Evolutionary conservation across 345 rosid genomes (phyloP).

Genomic region (Hibiscus trionum): DNA sequence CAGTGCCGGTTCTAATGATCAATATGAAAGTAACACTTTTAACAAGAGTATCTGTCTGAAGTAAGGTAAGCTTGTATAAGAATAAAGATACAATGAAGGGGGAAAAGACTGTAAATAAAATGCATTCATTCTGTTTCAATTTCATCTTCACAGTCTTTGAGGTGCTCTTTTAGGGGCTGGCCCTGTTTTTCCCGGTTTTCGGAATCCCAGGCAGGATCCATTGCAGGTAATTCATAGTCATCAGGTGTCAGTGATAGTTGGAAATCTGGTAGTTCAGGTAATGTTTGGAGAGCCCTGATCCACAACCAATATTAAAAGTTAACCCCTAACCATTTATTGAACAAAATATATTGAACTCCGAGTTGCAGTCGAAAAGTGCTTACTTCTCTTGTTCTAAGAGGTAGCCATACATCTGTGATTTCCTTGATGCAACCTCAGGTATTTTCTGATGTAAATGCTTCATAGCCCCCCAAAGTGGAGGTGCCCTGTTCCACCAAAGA

Average conservation of each 20-base stretch:
- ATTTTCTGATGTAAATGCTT: conserved; percentile 78
- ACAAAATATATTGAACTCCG: background rate
- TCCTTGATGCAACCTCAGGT: conserved; percentile 78
- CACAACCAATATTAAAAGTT: conserved; percentile 2
- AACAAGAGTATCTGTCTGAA: background rate
- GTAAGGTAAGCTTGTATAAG: conserved; percentile 1
- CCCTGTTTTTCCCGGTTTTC: conserved; percentile 46
- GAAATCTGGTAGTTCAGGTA: conserved; percentile 85
- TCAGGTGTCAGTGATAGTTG: conserved; percentile 79
- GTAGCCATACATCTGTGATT: conserved; percentile 78
- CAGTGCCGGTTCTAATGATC: background rate
- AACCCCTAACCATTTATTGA: background rate
- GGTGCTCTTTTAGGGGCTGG: conserved; percentile 61
- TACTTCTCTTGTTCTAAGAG: conserved; percentile 89
- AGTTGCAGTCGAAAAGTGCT: conserved; percentile 14
- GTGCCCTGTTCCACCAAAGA: conserved; percentile 37
- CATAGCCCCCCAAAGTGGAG: conserved; percentile 85
- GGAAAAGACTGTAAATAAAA: background rate
- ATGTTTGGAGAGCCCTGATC: conserved; percentile 58
- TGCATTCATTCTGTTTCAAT: conserved; percentile 24
- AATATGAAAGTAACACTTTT: background rate
- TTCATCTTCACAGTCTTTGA: conserved; percentile 44
- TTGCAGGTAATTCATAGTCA: conserved; percentile 56
- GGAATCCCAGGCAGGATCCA: conserved; percentile 43
- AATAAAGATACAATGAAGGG: background rate